Percentiles rank a stretch among this genome's conserved stretches.
phyloP scores from a whole-genome alignment of 345 rosid species.

The Hibiscus tridactylites region DNA sequence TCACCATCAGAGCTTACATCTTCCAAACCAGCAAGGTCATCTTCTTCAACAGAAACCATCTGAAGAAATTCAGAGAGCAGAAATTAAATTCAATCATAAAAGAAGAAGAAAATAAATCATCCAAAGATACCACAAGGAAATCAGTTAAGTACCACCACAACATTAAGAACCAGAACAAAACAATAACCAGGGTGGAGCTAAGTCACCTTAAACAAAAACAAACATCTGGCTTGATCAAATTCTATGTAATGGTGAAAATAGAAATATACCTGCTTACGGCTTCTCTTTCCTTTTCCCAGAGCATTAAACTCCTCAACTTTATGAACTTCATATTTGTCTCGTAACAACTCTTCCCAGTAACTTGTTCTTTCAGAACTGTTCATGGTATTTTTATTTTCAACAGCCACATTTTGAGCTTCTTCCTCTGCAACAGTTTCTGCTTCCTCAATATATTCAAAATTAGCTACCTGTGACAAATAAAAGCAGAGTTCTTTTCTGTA shows the following conservation, averaged over 20 bases:
- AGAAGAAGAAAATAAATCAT: background rate
- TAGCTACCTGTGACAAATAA: conserved; percentile 66
- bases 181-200: background rate
- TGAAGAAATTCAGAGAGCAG: conserved; percentile 23
- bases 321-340: conserved; percentile 70
- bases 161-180: background rate
- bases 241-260: background rate
- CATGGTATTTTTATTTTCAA: conserved; percentile 45
- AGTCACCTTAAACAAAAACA: background rate
- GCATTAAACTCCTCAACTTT: conserved; percentile 78
- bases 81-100: background rate
- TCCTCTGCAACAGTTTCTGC: conserved; percentile 60
- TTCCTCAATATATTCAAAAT: conserved; percentile 89
- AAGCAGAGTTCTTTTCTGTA: background rate
- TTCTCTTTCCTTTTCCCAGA: conserved; percentile 93
- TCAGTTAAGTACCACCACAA: background rate
- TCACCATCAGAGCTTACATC: conserved; percentile 93
- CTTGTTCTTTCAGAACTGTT: conserved; percentile 58
- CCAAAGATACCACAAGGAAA: background rate
- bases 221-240: background rate
- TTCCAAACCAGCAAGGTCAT: conserved; percentile 98
- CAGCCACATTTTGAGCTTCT: conserved; percentile 49
- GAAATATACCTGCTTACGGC: conserved; percentile 75
- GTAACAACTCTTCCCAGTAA: conserved; percentile 92
- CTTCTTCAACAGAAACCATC: conserved; percentile 98